Percentiles rank a stretch among this genome's conserved stretches.
Conservation (phyloP, 768 basidiomycete species). For the Candolleomyces aberdarensis region DNA sequence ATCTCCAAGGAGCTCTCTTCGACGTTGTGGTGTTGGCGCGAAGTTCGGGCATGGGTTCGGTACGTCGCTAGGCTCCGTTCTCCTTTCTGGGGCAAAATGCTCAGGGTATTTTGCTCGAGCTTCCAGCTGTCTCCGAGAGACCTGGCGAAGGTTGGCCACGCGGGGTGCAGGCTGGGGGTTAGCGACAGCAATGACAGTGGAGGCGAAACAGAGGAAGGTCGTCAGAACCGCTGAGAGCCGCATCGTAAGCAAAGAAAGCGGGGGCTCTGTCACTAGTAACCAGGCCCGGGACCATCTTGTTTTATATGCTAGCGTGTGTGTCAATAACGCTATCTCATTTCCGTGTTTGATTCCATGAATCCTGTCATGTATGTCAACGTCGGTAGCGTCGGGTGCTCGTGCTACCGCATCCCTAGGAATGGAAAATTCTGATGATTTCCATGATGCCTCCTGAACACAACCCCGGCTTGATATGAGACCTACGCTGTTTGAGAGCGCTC, state of each 20-base stretch:
- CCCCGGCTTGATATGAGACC: too few species aligned
- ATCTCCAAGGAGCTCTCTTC: background rate
- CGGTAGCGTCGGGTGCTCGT: too few species aligned
- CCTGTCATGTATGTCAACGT: too few species aligned
- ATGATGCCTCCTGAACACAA: too few species aligned
- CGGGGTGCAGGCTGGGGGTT: background rate
- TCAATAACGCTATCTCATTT: too few species aligned
- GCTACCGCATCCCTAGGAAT: too few species aligned
- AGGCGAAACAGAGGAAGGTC: background rate
- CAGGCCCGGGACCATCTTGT: too few species aligned
- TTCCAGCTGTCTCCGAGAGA: background rate
- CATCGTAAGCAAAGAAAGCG: background rate
- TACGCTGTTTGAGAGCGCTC: too few species aligned
- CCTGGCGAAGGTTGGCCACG: background rate
- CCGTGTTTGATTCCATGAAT: too few species aligned
- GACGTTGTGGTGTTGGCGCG: background rate
- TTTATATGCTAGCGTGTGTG: too few species aligned
- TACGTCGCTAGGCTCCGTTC: background rate
- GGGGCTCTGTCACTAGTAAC: too few species aligned
- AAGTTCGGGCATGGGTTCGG: background rate
- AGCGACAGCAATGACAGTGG: background rate
- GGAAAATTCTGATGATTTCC: too few species aligned
- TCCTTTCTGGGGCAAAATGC: background rate
- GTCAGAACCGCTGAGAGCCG: background rate
- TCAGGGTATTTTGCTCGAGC: background rate